These are phyloP conservation scores for Clitoria ternatea DNA, from an alignment of 306 rosid species.

Conservation along the genomic window DNA sequence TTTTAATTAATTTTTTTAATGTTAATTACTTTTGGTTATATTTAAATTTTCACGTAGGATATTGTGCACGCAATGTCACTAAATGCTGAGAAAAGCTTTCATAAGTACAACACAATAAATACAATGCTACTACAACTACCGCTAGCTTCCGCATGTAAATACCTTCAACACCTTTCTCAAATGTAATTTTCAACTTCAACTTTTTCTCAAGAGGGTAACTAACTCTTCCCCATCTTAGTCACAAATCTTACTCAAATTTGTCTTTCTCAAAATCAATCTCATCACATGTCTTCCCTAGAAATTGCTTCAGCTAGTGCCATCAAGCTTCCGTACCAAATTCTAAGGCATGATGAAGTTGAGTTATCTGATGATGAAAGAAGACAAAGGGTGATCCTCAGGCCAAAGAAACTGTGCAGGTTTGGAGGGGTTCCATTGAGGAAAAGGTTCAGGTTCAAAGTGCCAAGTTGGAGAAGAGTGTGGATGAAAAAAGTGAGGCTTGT, in stretches of 20 bases:
- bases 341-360: conserved; percentile 11
- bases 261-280: neutral
- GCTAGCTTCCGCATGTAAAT: neutral
- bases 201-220: neutral
- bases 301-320: neutral
- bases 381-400: conserved; percentile 14
- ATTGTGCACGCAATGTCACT: neutral
- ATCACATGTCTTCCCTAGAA: conserved; percentile 24
- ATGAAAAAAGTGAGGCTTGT: conserved; percentile 28
- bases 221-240: neutral
- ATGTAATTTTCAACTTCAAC: neutral
- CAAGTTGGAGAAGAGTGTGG: conserved; percentile 39
- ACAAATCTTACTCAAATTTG: neutral
- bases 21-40: no score
- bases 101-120: neutral
- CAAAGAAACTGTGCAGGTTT: conserved; percentile 34
- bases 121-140: conserved; percentile 12
- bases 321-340: conserved; percentile 43
- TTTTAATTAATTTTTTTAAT: no score
- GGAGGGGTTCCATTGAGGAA: conserved; percentile 29
- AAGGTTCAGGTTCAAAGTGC: conserved; percentile 42
- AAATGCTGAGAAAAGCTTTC: neutral
- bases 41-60: no score
- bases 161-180: neutral
- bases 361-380: conserved; percentile 20